Percentiles rank a stretch among this genome's conserved stretches.
Evolutionary conservation across 139 green algal genomes (phyloP).

Genomic region (Bryopsis sp.): DNA sequence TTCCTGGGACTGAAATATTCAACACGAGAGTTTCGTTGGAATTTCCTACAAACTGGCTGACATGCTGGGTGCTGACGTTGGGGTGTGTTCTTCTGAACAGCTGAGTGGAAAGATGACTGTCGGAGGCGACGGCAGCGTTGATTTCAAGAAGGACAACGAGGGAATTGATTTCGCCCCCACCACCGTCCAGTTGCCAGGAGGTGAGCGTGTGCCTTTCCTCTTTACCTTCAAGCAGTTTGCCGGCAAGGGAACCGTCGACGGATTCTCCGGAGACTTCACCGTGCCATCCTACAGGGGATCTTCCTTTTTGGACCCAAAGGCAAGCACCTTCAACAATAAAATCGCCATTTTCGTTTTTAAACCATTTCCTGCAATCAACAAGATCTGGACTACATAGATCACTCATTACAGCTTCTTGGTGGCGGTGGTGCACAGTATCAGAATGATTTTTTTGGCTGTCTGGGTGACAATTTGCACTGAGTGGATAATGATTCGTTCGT

Average conservation of each 20-base stretch:
- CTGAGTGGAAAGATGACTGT: conserved; percentile 82
- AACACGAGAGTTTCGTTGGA: background rate
- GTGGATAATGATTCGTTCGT: no score
- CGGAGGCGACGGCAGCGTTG: conserved; percentile 68
- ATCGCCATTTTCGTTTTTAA: no score
- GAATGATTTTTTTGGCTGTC: no score
- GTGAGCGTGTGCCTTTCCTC: conserved; percentile 98
- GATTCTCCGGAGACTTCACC: conserved; percentile 90
- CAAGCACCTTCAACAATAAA: no score
- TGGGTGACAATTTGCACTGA: no score
- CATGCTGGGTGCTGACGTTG: no score
- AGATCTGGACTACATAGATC: no score
- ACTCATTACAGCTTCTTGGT: no score
- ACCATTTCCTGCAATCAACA: no score
- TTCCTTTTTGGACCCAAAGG: conserved; percentile 99
- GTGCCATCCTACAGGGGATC: conserved; percentile 98
- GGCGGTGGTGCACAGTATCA: no score
- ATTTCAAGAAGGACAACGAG: conserved; percentile 86
- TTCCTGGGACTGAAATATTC: no score
- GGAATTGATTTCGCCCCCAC: conserved; percentile 96
- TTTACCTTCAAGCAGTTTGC: conserved; percentile 98
- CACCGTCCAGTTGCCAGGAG: conserved; percentile 96
- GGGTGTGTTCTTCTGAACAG: no score
- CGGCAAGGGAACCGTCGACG: conserved; percentile 74
- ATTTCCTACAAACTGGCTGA: background rate